A percentile compares a stretch with the other conserved stretches of the same genome.
Evolutionary conservation across 2,329 filamentous ascomycete species (phyloP).

Genomic region (Stemphylium vesicarium): DNA sequence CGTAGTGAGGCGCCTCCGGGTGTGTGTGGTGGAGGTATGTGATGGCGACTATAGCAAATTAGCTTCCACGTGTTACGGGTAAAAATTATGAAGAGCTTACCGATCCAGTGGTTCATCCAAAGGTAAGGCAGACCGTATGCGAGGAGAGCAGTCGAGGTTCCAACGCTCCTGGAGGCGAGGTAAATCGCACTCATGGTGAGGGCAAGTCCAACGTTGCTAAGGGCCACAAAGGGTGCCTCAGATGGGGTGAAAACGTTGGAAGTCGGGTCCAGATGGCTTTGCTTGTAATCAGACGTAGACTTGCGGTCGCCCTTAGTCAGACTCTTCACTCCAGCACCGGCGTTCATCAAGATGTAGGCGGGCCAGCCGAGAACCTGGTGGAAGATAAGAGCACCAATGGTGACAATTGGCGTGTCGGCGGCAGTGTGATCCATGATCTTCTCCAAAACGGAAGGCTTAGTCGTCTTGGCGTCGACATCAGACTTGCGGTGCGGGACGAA

Average conservation of each 20-base stretch:
- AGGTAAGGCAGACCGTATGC: slow-evolving; percentile 70
- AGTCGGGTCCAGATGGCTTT: slow-evolving; percentile 30
- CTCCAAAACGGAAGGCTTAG: slow-evolving; percentile 14
- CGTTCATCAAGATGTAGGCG: slow-evolving; percentile 67
- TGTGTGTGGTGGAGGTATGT: slow-evolving; percentile 79
- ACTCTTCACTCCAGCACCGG: slow-evolving; percentile 28
- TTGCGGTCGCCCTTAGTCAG: slow-evolving; percentile 17
- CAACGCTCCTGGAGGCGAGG: slow-evolving; percentile 60
- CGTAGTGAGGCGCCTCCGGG: slow-evolving; percentile 63
- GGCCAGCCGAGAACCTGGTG: slow-evolving; percentile 72
- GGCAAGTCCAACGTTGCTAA: slow-evolving; percentile 28
- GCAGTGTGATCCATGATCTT: slow-evolving; percentile 47
- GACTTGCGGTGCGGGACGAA: slow-evolving; percentile 44
- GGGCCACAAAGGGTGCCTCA: slow-evolving; percentile 24
- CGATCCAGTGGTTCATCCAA: slow-evolving; percentile 74
- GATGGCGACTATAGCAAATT: slow-evolving; percentile 63
- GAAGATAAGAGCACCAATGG: slow-evolving; percentile 60
- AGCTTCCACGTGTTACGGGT: neutral
- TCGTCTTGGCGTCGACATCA: slow-evolving; percentile 7
- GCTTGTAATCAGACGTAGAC: slow-evolving; percentile 20
- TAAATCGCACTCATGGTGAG: slow-evolving; percentile 55
- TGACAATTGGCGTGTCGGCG: slow-evolving; percentile 68
- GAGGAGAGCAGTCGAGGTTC: slow-evolving; percentile 62
- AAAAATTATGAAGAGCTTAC: slow-evolving; percentile 10
- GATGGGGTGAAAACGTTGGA: slow-evolving; percentile 23